Evolutionary conservation across 192 early-diverging fungal species (phyloP).

Genomic region (Coemansia sp.): DNA sequence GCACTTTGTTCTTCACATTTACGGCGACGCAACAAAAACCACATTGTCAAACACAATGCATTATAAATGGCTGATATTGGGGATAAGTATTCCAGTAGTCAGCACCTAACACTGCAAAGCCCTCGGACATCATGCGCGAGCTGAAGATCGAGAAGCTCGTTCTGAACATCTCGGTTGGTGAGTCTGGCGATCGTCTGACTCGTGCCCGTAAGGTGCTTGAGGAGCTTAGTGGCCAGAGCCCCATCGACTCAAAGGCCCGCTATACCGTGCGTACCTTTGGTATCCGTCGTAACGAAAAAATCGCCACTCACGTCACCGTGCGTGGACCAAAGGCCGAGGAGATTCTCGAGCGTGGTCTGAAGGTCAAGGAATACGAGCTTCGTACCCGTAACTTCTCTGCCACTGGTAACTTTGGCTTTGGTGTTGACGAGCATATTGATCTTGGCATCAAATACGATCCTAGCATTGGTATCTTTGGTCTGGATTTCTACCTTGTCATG

Average conservation of each 20-base stretch:
- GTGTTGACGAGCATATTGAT: conserved; percentile 99
- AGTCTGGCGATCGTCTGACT: conserved; percentile 98
- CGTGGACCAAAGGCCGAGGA: conserved; percentile 94
- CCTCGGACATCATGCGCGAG: conserved; percentile 92
- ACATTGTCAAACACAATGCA: neutral
- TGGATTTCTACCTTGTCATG: conserved; percentile 99
- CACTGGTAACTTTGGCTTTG: conserved; percentile 99
- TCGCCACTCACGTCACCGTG: conserved; percentile 98
- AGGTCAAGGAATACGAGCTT: conserved; percentile 99
- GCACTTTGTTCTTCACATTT: no score
- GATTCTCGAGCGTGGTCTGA: conserved; percentile 99
- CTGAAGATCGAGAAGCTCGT: conserved; percentile 99
- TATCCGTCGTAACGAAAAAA: conserved; percentile 99
- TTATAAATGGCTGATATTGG: neutral
- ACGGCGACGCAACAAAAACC: neutral
- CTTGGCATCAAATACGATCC: conserved; percentile 99
- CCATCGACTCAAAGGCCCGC: conserved; percentile 99
- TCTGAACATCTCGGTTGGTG: conserved; percentile 99
- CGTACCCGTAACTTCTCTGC: conserved; percentile 92
- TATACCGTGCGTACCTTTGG: conserved; percentile 99
- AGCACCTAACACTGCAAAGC: conserved; percentile 69
- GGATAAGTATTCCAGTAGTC: conserved; percentile 33
- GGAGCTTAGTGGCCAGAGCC: conserved; percentile 98
- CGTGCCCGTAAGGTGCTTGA: conserved; percentile 99
- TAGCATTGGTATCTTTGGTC: conserved; percentile 95